A percentile compares a stretch with the other conserved stretches of the same genome.
Conservation (phyloP, 352 stramenopile genomes). For the Albugo laibachii region DNA sequence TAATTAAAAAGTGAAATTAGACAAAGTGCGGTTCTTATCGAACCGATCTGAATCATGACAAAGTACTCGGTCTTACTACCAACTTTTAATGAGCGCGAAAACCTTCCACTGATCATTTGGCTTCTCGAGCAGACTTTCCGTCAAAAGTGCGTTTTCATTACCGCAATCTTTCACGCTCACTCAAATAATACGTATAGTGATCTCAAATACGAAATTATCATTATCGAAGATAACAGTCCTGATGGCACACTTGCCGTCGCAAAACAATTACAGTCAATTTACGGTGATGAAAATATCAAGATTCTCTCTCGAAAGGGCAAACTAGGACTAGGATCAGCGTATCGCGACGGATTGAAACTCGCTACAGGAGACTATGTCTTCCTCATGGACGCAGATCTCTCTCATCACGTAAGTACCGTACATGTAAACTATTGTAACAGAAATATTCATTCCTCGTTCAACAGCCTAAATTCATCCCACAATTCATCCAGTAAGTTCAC, state of each 20-base stretch:
- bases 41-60: no score
- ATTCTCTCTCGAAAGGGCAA: conserved; percentile 92
- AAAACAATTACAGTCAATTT: conserved; percentile 76
- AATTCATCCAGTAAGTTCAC: conserved; percentile 60
- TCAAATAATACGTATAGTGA: conserved; percentile 17
- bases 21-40: no score
- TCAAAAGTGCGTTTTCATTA: conserved; percentile 40
- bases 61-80: conserved; percentile 94
- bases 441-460: not conserved
- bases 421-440: conserved; percentile 1
- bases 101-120: conserved; percentile 95
- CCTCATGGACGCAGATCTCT: conserved; percentile 98
- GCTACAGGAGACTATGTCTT: conserved; percentile 88
- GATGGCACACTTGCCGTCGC: conserved; percentile 93
- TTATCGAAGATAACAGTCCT: conserved; percentile 96
- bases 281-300: conserved; percentile 79
- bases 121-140: conserved; percentile 89
- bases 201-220: conserved; percentile 90
- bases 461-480: conserved; percentile 92
- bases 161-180: not conserved
- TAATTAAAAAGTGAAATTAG: conserved; percentile 12
- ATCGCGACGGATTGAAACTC: conserved; percentile 89
- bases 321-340: conserved; percentile 90
- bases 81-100: conserved; percentile 98
- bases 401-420: conserved; percentile 76